These are phyloP conservation scores for Pseudogymnoascus sp. DNA, from an alignment of 2,329 filamentous ascomycete species.

Conservation along the genomic window DNA sequence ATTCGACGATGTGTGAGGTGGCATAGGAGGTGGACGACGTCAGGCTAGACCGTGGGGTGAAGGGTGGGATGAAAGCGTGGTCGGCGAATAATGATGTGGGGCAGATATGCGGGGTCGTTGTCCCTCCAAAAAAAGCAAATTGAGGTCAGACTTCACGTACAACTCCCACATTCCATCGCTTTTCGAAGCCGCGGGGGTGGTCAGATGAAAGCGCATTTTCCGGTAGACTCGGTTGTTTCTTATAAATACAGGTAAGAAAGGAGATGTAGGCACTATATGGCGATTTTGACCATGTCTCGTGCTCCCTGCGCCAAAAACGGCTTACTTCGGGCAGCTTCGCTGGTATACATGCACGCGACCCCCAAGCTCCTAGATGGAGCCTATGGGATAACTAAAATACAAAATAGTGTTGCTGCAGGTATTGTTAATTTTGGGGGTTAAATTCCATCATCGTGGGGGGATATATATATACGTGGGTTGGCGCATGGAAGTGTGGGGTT, in stretches of 20 bases:
- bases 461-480: slow-evolving; percentile 5
- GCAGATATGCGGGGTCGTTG: slow-evolving; percentile 9
- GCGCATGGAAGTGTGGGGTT: background rate
- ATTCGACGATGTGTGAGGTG: slow-evolving; percentile 4
- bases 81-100: slow-evolving; percentile 8
- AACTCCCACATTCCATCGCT: background rate
- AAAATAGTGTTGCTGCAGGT: background rate
- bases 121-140: slow-evolving; percentile 8
- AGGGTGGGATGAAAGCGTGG: slow-evolving; percentile 5
- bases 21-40: slow-evolving; percentile 3
- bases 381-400: background rate
- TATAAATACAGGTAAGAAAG: background rate
- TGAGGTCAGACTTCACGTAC: background rate
- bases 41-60: slow-evolving; percentile 5
- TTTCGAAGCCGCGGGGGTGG: background rate
- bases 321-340: background rate
- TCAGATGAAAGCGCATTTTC: background rate
- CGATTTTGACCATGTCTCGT: background rate
- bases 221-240: background rate
- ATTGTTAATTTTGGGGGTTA: background rate
- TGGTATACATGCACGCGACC: background rate
- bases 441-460: slow-evolving; percentile 5
- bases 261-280: background rate
- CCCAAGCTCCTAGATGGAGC: background rate
- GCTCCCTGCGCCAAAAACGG: background rate